Conservation (phyloP, 371 early-diverging fungal species). For the Funneliformis caledonium region DNA sequence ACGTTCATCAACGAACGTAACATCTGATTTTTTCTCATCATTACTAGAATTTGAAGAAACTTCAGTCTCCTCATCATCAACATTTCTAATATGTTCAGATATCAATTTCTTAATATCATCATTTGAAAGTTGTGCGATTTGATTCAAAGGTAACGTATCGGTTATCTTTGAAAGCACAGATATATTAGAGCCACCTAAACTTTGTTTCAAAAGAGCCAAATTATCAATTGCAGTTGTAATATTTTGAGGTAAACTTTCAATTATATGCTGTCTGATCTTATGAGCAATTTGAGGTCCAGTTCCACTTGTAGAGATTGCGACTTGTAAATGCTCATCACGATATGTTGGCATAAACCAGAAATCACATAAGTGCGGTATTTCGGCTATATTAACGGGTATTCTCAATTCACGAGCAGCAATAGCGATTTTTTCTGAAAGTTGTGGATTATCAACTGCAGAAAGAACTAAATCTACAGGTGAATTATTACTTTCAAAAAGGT, state of each 20-base stretch:
- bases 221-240: conserved; percentile 73
- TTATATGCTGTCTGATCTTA: conserved; percentile 73
- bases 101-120: conserved; percentile 29
- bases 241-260: conserved; percentile 64
- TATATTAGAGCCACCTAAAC: conserved; percentile 69
- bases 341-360: conserved; percentile 88
- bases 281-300: conserved; percentile 78
- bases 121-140: conserved; percentile 26
- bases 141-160: conserved; percentile 53
- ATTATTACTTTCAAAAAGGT: conserved; percentile 48
- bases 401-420: conserved; percentile 22
- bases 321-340: conserved; percentile 82
- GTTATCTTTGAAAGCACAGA: conserved; percentile 75
- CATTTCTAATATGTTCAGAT: not conserved
- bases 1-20: conserved; percentile 47
- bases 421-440: conserved; percentile 51
- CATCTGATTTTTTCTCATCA: conserved; percentile 42
- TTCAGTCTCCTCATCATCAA: not conserved
- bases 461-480: conserved; percentile 72
- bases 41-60: conserved; percentile 7
- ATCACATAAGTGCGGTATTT: conserved; percentile 53
- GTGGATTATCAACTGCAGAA: conserved; percentile 64
- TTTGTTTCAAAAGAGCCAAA: conserved; percentile 69
- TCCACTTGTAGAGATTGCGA: conserved; percentile 85
- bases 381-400: conserved; percentile 57